Base-by-base conservation (phyloP, 2,329 filamentous ascomycete species). In the Chrysoporthe deuterocubensis region DNA sequence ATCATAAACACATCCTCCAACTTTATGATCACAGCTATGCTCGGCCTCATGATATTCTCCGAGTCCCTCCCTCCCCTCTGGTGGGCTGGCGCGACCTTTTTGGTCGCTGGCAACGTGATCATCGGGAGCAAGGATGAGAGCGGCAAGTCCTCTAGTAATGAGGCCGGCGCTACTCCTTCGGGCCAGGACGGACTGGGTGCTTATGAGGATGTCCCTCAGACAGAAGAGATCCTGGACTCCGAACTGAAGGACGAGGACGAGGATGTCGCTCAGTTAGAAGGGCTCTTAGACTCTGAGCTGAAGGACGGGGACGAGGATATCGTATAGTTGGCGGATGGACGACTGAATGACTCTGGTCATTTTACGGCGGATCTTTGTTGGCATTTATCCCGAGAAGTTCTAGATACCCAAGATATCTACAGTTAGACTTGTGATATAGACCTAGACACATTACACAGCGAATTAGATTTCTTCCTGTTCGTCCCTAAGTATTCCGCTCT, bases 1-100 rank as follows among this genome's bases (percentile, higher is more conserved):
- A 90, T 95, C 76, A 88, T 95, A 77, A 95, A 95, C 78, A 94
- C 92, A 2, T 92, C 90, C 16, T 85, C 90, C 67, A 95, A 95
- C 80, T 95, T 95, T 77, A 85, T 95, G 79, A 79, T 93, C 69
- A 94, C 92, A 0, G 92, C 92, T 8, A 71, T 94, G 7, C 81
- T 94, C 26, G 91, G 92, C 37, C 82, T 87, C 62, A 77, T 87
- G 67, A 88, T 95, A 72, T 95, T 95, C 77, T 84, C 86, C 32
- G 92, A 95, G 79, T 79, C 82, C 1, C 80, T 95, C 40, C 91
- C 92, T 0, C 88, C 87, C 11, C 79, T 93, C 52, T 95, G 92
- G 92, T 94, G 91, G 88, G 79, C 89, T 5, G 92, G 92, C 14
- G 92, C 92, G 0, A 81, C 86, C 4, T 78, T 94, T 74, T 81